These are phyloP conservation scores for Coprinopsis strossmayeri DNA, from an alignment of 768 basidiomycete genomes.

Conservation along the genomic window DNA sequence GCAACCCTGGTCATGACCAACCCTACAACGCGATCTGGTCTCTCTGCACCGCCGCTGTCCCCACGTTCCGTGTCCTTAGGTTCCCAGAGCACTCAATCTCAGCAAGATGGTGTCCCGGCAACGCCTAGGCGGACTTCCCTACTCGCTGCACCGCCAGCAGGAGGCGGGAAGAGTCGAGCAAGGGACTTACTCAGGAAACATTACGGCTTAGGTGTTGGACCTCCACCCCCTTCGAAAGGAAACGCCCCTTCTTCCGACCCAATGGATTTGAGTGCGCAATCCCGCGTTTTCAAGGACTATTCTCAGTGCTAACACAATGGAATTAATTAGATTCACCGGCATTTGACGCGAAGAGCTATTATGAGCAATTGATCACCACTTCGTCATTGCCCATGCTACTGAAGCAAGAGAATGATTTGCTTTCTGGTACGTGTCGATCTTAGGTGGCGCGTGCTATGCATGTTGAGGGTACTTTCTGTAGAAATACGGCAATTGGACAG, in stretches of 20 bases:
- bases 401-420: slow-evolving; percentile 76
- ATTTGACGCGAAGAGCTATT: slow-evolving; percentile 81
- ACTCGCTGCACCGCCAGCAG: neutral
- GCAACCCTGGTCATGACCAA: neutral
- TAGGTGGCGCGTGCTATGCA: neutral
- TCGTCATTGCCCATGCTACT: slow-evolving; percentile 67
- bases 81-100: neutral
- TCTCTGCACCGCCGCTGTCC: neutral
- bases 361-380: slow-evolving; percentile 81
- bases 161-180: slow-evolving; percentile 51
- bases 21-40: neutral
- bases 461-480: slow-evolving; percentile 21
- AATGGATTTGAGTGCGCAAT: slow-evolving; percentile 66
- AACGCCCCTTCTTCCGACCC: slow-evolving; percentile 59
- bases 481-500: slow-evolving; percentile 86
- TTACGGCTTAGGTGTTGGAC: slow-evolving; percentile 77
- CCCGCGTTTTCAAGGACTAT: neutral
- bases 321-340: slow-evolving; percentile 58
- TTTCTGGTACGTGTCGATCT: slow-evolving; percentile 42
- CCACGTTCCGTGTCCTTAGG: slow-evolving; percentile 6
- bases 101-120: neutral
- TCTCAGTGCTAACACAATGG: neutral
- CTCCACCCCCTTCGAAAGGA: slow-evolving; percentile 54
- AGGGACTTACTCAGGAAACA: slow-evolving; percentile 78
- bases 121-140: slow-evolving; percentile 3